Evolutionary conservation across 768 basidiomycete genomes (phyloP), one percentile per base, ranked within the genome.

Genomic region (Nidularia sp.): DNA sequence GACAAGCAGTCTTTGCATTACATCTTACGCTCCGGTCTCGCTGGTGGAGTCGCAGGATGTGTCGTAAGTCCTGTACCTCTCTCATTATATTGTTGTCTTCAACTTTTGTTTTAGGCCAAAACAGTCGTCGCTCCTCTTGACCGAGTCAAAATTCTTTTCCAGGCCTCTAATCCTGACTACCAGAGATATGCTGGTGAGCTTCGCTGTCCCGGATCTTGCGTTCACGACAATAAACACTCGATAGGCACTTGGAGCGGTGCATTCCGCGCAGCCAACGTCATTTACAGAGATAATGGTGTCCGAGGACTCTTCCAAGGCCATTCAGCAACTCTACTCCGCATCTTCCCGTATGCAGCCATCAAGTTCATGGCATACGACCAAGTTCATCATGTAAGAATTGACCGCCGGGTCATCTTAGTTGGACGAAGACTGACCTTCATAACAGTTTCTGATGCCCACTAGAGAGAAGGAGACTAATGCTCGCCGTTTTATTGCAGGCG

Each of bases 331-430:
- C 78, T 99, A 47, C 70, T 97, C 45, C 85, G 97, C 52, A 88
- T 98, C 61, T 96, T 97, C 66, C 97, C 97, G 6, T 98, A 98
- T 63, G 97, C 97, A 31, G 92, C 87, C 54, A 90, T 98, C 69
- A 97, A 95, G 68, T 99, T 93, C 64, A 93, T 98, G 86, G 83
- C 90, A 3, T 99, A 98, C 65, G 96, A 98, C 67, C 84, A 90
- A 65, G 73, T 90, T 52, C 89, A 91, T 69, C 64, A 81, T 55
- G 92, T 95, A 58, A 62, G 18, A 18, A 18, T 18, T 18, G 18
- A 18, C 18, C 18, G 18, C 18, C 77, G 70, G 18, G 45, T 4
- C 2, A 50, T 46, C 29, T n/a, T 48, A 34, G 29, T 35, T 15
- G 12, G 46, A 33, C 22, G 5, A 15, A 49, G 12, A 9, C 33